phyloP scores from a whole-genome alignment of 345 rosid genomes.

The Salix arbutifolia region DNA sequence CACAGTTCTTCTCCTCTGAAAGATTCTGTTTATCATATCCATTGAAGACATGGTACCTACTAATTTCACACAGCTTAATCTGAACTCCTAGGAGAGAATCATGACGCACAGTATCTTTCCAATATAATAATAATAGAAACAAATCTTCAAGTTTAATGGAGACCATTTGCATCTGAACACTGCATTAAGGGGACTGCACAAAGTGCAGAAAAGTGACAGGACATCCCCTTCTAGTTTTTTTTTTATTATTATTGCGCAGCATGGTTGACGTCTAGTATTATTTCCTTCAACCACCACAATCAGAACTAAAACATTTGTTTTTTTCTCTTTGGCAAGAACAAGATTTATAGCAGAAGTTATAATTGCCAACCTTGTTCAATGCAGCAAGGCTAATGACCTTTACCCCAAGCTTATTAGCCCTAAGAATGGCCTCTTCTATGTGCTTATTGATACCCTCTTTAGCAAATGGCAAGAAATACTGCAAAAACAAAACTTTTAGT shows the following conservation, averaged over 20 bases:
- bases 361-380: slow-evolving; percentile 56
- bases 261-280: slow-evolving; percentile 9
- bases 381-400: slow-evolving; percentile 98
- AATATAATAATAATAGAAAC: too few species aligned
- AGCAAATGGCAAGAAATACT: slow-evolving; percentile 98
- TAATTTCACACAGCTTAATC: too few species aligned
- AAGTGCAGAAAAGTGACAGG: neutral
- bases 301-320: neutral
- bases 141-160: neutral
- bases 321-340: neutral
- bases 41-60: too few species aligned
- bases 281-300: slow-evolving; percentile 28
- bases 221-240: neutral
- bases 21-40: too few species aligned
- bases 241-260: slow-evolving; percentile 7
- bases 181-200: neutral
- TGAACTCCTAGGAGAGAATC: too few species aligned
- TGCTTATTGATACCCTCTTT: slow-evolving; percentile 70
- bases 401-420: slow-evolving; percentile 75
- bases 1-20: too few species aligned
- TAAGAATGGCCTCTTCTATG: slow-evolving; percentile 76
- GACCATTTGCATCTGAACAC: neutral
- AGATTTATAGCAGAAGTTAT: neutral
- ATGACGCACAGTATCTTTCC: too few species aligned
- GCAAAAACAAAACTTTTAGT: slow-evolving; percentile 14